These are phyloP conservation scores for Helicostylum pulchrum DNA, from an alignment of 192 early-diverging fungal genomes.

Conservation along the genomic window DNA sequence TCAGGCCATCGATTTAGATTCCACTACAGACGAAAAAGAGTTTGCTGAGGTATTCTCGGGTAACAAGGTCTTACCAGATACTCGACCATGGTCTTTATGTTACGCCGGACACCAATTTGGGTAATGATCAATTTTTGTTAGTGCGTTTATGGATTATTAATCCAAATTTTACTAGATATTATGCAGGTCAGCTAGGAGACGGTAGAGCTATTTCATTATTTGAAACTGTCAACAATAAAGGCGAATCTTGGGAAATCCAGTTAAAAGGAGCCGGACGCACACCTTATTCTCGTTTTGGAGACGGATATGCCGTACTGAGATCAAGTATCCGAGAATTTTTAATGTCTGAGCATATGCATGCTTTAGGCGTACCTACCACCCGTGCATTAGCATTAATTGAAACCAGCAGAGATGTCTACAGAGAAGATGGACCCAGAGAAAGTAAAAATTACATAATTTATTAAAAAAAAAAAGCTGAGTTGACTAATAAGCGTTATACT, in stretches of 20 bases:
- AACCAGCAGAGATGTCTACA: conserved; percentile 56
- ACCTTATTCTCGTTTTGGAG: conserved; percentile 82
- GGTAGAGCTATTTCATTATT: conserved; percentile 80
- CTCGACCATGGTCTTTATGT: conserved; percentile 63
- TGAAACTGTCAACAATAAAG: conserved; percentile 36
- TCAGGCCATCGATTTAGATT: conserved; percentile 35
- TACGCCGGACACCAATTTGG: conserved; percentile 77
- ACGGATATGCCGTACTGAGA: conserved; percentile 84
- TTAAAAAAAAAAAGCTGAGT: conserved; percentile 12
- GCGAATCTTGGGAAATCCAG: conserved; percentile 70
- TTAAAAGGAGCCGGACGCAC: conserved; percentile 86
- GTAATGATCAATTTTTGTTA: conserved; percentile 27
- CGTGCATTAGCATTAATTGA: conserved; percentile 71
- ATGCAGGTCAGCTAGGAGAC: conserved; percentile 81
- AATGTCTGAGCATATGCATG: conserved; percentile 67
- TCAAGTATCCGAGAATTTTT: conserved; percentile 87
- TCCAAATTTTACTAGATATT: conserved; percentile 30
- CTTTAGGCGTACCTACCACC: conserved; percentile 72
- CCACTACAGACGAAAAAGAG: conserved; percentile 20
- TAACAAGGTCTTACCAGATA: conserved; percentile 38
- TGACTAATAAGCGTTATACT: no score
- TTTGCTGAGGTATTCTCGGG: conserved; percentile 43
- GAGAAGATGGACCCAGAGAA: conserved; percentile 51
- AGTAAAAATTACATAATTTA: no score
- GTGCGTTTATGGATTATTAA: not conserved